Percentiles rank a stretch among this genome's conserved stretches.
Evolutionary conservation across 352 stramenopile genomes (phyloP).

Genomic region (Globisporangium megalacanthum): DNA sequence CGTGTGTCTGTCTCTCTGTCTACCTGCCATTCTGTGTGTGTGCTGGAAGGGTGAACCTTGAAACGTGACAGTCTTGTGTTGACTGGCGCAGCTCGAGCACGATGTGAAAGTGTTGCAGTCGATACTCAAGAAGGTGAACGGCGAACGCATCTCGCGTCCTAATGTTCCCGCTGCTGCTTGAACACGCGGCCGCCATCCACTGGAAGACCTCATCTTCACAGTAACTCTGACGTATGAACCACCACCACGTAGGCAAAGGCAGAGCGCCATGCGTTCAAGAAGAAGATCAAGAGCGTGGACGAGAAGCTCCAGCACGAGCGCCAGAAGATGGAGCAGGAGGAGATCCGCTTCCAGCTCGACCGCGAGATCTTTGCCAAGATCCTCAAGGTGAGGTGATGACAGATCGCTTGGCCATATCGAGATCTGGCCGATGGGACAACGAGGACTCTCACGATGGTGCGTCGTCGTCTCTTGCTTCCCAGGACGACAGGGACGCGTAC

Average conservation of each 20-base stretch:
- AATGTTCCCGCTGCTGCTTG: background rate
- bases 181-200: background rate
- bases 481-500: constrained; percentile 77
- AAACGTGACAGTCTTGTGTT: background rate
- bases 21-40: background rate
- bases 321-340: constrained; percentile 76
- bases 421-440: no score
- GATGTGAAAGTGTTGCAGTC: constrained; percentile 66
- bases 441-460: background rate
- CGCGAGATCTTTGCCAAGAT: constrained; percentile 85
- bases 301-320: constrained; percentile 48
- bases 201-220: no score
- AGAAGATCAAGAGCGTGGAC: constrained; percentile 67
- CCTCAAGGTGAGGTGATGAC: constrained; percentile 35
- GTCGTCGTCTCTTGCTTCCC: no score
- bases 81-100: constrained; percentile 40
- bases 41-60: background rate
- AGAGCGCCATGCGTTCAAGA: constrained; percentile 75
- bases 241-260: constrained; percentile 44
- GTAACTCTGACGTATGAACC: no score
- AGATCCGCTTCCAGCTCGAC: constrained; percentile 76
- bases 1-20: background rate
- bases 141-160: no score
- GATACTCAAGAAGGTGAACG: constrained; percentile 64
- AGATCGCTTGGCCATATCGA: no score